phyloP scores from a whole-genome alignment of 805 yeast species.

The Maudiozyma pseudohumilis region DNA sequence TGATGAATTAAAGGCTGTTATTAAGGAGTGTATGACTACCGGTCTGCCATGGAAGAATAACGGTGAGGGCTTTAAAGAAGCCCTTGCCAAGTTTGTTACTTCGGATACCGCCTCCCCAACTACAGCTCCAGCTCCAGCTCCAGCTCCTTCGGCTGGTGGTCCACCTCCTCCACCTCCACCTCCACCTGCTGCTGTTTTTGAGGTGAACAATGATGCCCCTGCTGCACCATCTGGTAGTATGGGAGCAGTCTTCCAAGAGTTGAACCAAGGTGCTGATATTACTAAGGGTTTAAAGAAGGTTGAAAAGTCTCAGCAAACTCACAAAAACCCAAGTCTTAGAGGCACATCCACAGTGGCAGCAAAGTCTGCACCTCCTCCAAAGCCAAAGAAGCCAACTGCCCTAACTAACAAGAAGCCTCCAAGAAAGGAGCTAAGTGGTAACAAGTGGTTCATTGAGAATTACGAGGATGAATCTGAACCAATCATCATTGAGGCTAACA shows the following conservation, averaged over 20 bases:
- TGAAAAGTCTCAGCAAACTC: slow-evolving; percentile 88
- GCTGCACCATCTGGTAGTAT: slow-evolving; percentile 41
- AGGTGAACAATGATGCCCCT: slow-evolving; percentile 23
- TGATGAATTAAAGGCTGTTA: slow-evolving; percentile 61
- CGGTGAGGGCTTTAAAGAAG: slow-evolving; percentile 48
- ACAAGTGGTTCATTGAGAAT: slow-evolving; percentile 84
- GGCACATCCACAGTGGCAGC: slow-evolving; percentile 41
- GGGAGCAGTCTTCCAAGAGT: slow-evolving; percentile 83
- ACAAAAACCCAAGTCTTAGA: slow-evolving; percentile 79
- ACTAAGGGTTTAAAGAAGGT: slow-evolving; percentile 85
- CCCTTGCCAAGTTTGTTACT: slow-evolving; percentile 20
- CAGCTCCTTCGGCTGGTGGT: slow-evolving; percentile 26
- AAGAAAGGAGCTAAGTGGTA: slow-evolving; percentile 70
- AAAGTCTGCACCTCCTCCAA: slow-evolving; percentile 43
- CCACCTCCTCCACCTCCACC: slow-evolving; percentile 90
- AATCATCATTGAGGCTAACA: slow-evolving; percentile 63
- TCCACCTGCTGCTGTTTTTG: slow-evolving; percentile 69
- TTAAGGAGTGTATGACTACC: slow-evolving; percentile 66
- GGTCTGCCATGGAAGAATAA: slow-evolving; percentile 74
- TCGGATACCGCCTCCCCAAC: slow-evolving; percentile 8
- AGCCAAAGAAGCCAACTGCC: slow-evolving; percentile 73
- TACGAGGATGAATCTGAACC: slow-evolving; percentile 47
- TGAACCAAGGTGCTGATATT: slow-evolving; percentile 75
- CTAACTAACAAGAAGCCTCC: slow-evolving; percentile 43
- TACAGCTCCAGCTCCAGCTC: slow-evolving; percentile 28